These are phyloP conservation scores for Populus trichocarpa DNA, from an alignment of 441 rosid genomes.

Conservation along the genomic window DNA sequence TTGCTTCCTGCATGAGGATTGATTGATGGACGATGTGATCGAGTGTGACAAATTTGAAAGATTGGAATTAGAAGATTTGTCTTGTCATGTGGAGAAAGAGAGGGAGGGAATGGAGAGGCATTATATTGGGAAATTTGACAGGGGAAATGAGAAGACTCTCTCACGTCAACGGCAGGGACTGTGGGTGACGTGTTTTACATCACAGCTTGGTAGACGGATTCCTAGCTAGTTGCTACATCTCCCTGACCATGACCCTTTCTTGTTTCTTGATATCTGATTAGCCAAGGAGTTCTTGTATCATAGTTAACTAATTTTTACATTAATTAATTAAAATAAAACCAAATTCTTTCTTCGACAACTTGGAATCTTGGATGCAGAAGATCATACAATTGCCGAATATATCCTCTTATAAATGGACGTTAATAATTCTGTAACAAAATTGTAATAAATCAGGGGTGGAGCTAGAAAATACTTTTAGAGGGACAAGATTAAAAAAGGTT, in stretches of 20 bases:
- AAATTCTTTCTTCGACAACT: too few species aligned
- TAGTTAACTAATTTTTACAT: too few species aligned
- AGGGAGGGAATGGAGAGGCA: not conserved
- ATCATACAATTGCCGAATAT: too few species aligned
- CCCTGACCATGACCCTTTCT: constrained; percentile 7
- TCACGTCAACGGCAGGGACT: constrained; percentile 48
- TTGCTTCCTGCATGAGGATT: constrained; percentile 57
- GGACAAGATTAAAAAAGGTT: too few species aligned
- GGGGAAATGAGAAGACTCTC: constrained; percentile 37
- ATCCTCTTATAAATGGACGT: too few species aligned
- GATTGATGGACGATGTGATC: not conserved
- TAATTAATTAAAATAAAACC: too few species aligned
- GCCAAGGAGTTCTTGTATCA: not conserved
- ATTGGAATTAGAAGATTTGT: not conserved
- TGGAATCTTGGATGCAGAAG: too few species aligned
- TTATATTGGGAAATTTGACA: not conserved
- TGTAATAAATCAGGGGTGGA: too few species aligned
- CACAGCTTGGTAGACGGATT: constrained; percentile 30
- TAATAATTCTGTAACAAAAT: too few species aligned
- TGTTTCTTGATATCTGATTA: not conserved
- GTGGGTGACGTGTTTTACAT: constrained; percentile 41
- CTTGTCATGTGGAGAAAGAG: not conserved
- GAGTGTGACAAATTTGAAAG: not conserved
- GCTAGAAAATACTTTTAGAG: too few species aligned
- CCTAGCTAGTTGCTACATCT: constrained; percentile 21